Percentiles rank a stretch among this genome's conserved stretches.
phyloP scores from a whole-genome alignment of 352 stramenopile species.

The Globisporangium paroecandrum region DNA sequence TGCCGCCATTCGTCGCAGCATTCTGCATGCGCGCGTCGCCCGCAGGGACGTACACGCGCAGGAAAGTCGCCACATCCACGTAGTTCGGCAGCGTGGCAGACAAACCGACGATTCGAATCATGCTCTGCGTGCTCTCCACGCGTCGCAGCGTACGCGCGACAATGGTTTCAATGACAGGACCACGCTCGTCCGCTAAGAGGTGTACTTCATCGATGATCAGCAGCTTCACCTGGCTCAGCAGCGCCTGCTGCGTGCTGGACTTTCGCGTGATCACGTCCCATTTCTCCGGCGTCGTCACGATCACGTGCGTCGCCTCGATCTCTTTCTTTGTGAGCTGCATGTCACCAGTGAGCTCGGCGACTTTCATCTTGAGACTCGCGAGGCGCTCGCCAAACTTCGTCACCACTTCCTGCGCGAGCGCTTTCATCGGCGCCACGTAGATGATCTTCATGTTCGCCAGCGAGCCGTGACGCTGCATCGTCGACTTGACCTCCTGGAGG shows the following conservation, averaged over 20 bases:
- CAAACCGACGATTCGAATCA: constrained; percentile 97
- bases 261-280: constrained; percentile 99
- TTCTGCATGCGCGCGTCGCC: constrained; percentile 55
- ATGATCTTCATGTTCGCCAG: constrained; percentile 92
- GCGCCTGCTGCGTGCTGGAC: constrained; percentile 86
- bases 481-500: constrained; percentile 87
- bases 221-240: constrained; percentile 90
- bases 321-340: constrained; percentile 98
- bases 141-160: constrained; percentile 97
- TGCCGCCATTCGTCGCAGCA: constrained; percentile 65
- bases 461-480: constrained; percentile 44
- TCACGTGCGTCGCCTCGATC: constrained; percentile 94
- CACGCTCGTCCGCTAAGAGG: constrained; percentile 97
- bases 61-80: constrained; percentile 96
- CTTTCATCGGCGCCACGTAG: constrained; percentile 98
- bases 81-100: constrained; percentile 99
- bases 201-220: constrained; percentile 99
- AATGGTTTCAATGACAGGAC: constrained; percentile 99
- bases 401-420: constrained; percentile 98
- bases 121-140: constrained; percentile 96
- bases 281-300: constrained; percentile 99
- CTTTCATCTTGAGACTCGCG: constrained; percentile 53
- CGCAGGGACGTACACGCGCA: constrained; percentile 89
- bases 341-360: constrained; percentile 96
- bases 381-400: constrained; percentile 95